Conservation (phyloP, 164 flowering plant species). For the Stephania yunnanensis region DNA sequence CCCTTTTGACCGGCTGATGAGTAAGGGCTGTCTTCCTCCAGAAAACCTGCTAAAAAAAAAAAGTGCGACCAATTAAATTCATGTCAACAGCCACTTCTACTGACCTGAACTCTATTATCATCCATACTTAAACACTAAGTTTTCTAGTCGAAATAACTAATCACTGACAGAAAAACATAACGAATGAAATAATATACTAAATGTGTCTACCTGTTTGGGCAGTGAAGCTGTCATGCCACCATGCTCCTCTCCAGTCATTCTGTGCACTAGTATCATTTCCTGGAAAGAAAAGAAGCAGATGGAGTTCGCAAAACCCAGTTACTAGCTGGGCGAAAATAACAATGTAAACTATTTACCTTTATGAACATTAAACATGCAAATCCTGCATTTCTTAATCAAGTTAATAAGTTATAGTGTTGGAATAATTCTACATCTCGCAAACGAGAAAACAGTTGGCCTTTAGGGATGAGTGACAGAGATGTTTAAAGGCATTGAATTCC, state of each 20-base stretch:
- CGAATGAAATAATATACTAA: background rate
- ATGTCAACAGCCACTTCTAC: background rate
- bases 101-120: background rate
- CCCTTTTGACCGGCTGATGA: conserved; percentile 59
- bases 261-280: conserved; percentile 83
- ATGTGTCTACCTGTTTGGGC: conserved; percentile 56
- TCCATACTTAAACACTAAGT: background rate
- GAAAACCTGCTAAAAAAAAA: conserved; percentile 47
- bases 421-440: background rate
- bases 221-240: conserved; percentile 90
- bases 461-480: background rate
- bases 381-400: background rate
- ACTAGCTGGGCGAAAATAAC: background rate
- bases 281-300: conserved; percentile 19
- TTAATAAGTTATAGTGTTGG: background rate
- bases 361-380: background rate
- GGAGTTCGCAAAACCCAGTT: background rate
- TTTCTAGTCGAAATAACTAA: background rate
- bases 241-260: conserved; percentile 95
- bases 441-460: background rate
- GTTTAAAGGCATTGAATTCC: background rate
- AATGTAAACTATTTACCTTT: background rate
- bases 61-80: background rate
- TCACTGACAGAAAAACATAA: background rate
- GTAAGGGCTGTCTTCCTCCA: conserved; percentile 87